Conservation (phyloP, 345 rosid species). For the Syzygium grande region DNA sequence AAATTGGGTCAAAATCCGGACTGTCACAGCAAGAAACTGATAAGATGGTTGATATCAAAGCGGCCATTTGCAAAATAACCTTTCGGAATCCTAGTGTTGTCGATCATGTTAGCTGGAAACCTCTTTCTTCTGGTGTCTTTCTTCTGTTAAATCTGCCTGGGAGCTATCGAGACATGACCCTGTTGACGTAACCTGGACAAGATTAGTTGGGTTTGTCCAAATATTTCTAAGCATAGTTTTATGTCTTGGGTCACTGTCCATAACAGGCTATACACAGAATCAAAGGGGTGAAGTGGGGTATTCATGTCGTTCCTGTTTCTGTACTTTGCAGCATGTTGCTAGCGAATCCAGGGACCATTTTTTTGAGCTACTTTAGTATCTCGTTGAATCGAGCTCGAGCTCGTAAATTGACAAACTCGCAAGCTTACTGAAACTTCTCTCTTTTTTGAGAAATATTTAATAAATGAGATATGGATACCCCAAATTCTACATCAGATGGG, state of each 20-base stretch:
- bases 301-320: neutral
- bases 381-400: neutral
- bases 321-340: neutral
- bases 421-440: neutral
- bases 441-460: neutral
- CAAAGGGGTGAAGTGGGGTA: neutral
- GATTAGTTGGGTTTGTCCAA: neutral
- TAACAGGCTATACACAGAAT: neutral
- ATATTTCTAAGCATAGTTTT: neutral
- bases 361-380: neutral
- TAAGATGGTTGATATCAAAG: neutral
- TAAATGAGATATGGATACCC: neutral
- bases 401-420: neutral
- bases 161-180: neutral
- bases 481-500: neutral
- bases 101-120: neutral
- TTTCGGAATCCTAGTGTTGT: neutral
- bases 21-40: neutral
- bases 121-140: neutral
- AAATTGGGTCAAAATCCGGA: no score
- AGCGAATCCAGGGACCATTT: neutral
- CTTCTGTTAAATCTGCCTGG: neutral
- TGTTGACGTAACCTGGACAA: neutral
- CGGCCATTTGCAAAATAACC: neutral
- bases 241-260: neutral